Percentiles rank a stretch among this genome's conserved stretches.
Conservation (phyloP, 345 rosid species). For the Psidium friedrichsthalianum region DNA sequence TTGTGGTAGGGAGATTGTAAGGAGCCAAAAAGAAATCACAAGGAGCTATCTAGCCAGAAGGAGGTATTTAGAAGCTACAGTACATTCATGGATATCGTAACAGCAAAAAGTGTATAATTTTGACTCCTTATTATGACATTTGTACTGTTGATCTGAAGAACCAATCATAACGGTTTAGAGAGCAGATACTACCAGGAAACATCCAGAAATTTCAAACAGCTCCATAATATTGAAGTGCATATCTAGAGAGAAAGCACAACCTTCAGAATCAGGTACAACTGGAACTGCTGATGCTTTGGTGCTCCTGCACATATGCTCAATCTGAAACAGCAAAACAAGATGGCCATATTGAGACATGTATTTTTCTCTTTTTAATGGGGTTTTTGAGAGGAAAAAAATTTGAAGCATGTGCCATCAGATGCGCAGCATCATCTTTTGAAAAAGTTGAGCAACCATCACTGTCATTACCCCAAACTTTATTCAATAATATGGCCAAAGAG, state of each 20-base stretch:
- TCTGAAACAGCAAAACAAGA: slow-evolving; percentile 27
- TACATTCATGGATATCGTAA: background rate
- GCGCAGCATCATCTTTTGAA: background rate
- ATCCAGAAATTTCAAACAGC: background rate
- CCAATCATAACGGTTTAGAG: background rate
- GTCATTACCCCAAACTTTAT: background rate
- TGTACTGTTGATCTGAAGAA: background rate
- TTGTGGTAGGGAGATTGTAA: background rate
- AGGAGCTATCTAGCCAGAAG: background rate
- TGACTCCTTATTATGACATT: background rate
- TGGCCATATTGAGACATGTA: background rate
- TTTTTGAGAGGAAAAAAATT: background rate
- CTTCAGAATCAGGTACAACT: slow-evolving; percentile 83
- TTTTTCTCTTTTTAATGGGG: background rate
- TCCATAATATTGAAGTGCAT: background rate
- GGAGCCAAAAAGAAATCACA: background rate
- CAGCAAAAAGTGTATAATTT: background rate
- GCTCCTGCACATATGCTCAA: slow-evolving; percentile 76
- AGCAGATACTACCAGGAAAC: background rate
- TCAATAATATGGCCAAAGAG: background rate
- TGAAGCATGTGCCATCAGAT: background rate
- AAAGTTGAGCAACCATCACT: background rate
- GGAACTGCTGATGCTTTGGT: slow-evolving; percentile 82
- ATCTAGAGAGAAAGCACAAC: slow-evolving; percentile 16
- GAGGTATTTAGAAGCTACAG: background rate